Evolutionary conservation across 352 stramenopile species (phyloP).

Genomic region (Globisporangium spinosum): DNA sequence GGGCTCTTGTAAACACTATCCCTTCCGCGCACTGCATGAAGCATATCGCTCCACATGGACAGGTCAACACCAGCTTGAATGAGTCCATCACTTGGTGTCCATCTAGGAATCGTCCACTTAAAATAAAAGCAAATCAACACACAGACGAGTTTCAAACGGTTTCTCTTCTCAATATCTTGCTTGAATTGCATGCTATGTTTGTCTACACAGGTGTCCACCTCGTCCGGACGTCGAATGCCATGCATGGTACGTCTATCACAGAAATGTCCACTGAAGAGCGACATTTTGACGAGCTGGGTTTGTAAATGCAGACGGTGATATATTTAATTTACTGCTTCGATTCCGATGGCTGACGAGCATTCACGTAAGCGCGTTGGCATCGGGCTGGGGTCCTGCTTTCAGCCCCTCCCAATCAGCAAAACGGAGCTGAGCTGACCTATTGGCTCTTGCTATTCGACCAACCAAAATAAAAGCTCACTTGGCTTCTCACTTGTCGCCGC

Average conservation of each 20-base stretch:
- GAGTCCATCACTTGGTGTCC: neutral
- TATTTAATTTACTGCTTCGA: slow-evolving; percentile 8
- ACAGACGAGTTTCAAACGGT: neutral
- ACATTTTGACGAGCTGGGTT: neutral
- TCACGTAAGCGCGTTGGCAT: neutral
- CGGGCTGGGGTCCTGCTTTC: neutral
- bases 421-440: neutral
- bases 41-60: neutral
- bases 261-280: neutral
- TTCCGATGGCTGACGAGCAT: neutral
- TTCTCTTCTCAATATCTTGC: neutral
- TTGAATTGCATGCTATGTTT: neutral
- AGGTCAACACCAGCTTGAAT: neutral
- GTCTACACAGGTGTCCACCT: neutral
- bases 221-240: neutral
- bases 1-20: slow-evolving; percentile 85
- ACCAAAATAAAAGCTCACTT: neutral
- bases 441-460: neutral
- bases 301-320: neutral
- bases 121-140: neutral
- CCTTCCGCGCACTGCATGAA: neutral
- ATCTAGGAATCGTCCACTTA: neutral
- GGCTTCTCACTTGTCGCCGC: slow-evolving; percentile 5
- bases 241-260: neutral
- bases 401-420: neutral